phyloP scores from a whole-genome alignment of 2,329 filamentous ascomycete species.

The Paraconiothyrium brasiliense region DNA sequence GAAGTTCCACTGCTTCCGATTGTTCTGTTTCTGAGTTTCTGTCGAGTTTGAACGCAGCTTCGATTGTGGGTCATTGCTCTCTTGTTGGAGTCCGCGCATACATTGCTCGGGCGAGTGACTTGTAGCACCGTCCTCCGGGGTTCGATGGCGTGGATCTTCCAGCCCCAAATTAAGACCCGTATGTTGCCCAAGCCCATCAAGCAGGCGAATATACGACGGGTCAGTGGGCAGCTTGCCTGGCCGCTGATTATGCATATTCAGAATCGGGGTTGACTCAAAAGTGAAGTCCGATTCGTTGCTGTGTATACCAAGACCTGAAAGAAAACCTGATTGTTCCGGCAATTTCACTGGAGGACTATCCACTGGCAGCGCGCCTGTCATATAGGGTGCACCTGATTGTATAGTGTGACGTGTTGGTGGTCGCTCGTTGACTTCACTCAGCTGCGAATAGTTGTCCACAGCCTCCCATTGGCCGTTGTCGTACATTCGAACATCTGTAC shows the following conservation, averaged over 20 bases:
- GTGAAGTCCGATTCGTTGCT: conserved; percentile 26
- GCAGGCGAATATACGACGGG: conserved; percentile 42
- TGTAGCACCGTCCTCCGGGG: background rate
- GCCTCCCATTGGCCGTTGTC: conserved; percentile 24
- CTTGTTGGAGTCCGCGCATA: conserved; percentile 3
- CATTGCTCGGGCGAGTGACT: conserved; percentile 12
- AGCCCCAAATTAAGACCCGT: conserved; percentile 35
- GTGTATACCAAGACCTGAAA: conserved; percentile 17
- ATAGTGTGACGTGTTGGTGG: conserved; percentile 12
- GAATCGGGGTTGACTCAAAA: conserved; percentile 30
- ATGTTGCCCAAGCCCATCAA: conserved; percentile 40
- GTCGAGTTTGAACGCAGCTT: background rate
- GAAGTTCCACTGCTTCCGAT: conserved; percentile 22
- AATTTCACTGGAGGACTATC: conserved; percentile 14
- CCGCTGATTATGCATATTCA: conserved; percentile 20
- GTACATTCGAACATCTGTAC: conserved; percentile 25
- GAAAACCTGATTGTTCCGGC: conserved; percentile 15
- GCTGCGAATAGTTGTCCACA: background rate
- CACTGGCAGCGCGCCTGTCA: conserved; percentile 38
- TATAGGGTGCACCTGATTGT: conserved; percentile 25
- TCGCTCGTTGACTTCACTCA: background rate
- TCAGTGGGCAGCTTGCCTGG: conserved; percentile 28
- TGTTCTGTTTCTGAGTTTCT: background rate
- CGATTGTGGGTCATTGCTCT: background rate
- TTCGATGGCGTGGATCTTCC: conserved; percentile 36